Conservation (phyloP, 805 yeast species). For the Lipomyces chichibuensis region DNA sequence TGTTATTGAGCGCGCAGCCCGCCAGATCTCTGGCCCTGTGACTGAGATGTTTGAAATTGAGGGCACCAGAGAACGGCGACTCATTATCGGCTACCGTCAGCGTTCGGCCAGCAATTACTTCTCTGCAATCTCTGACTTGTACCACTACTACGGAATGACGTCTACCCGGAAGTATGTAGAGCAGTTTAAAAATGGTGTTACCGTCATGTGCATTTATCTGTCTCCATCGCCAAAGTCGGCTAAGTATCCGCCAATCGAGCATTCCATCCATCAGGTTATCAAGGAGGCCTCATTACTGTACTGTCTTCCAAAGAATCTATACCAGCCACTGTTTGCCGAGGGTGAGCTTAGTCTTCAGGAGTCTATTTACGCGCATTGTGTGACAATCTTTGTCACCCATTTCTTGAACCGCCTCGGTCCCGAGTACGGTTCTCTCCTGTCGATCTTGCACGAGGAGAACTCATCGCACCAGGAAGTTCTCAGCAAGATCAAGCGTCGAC, state of each 20-base stretch:
- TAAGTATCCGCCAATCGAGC: slow-evolving; percentile 57
- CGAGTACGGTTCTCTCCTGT: slow-evolving; percentile 72
- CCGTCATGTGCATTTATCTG: slow-evolving; percentile 84
- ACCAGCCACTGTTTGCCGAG: slow-evolving; percentile 69
- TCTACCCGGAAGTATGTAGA: slow-evolving; percentile 91
- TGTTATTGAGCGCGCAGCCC: slow-evolving; percentile 67
- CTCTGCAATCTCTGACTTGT: slow-evolving; percentile 82
- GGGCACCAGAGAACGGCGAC: slow-evolving; percentile 79
- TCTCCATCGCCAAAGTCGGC: slow-evolving; percentile 51
- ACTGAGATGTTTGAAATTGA: slow-evolving; percentile 83
- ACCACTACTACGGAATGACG: slow-evolving; percentile 82
- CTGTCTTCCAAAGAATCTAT: slow-evolving; percentile 85
- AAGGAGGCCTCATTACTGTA: slow-evolving; percentile 92
- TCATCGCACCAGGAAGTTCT: slow-evolving; percentile 75
- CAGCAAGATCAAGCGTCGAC: slow-evolving; percentile 78
- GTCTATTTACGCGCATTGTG: slow-evolving; percentile 91
- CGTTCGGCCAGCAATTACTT: slow-evolving; percentile 83
- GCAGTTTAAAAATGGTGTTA: slow-evolving; percentile 85
- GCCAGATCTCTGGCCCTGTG: slow-evolving; percentile 70
- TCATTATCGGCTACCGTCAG: slow-evolving; percentile 85
- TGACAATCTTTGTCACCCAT: slow-evolving; percentile 88
- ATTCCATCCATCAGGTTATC: slow-evolving; percentile 83
- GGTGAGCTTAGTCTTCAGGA: slow-evolving; percentile 91
- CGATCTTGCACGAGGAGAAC: slow-evolving; percentile 64
- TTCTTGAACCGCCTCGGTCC: slow-evolving; percentile 92